Percentiles rank a stretch among this genome's conserved stretches.
Evolutionary conservation across 2,329 filamentous ascomycete species (phyloP).

Genomic region (Thyridium curvatum): DNA sequence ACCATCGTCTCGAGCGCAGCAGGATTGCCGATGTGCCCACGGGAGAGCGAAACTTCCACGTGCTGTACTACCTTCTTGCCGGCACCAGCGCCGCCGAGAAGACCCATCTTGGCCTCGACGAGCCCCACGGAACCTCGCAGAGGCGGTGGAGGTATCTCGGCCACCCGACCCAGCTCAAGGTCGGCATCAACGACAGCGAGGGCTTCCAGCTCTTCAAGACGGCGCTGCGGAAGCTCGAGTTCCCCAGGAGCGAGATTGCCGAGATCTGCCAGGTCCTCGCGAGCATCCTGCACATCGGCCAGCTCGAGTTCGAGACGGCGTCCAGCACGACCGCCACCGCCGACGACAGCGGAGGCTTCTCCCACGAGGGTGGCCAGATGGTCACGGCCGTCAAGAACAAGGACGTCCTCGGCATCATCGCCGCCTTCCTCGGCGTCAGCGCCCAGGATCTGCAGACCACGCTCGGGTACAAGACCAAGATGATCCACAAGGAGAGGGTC

Average conservation of each 20-base stretch:
- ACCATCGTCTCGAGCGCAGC: constrained; percentile 88
- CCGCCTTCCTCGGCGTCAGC: constrained; percentile 88
- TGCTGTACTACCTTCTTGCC: constrained; percentile 89
- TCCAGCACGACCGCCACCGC: constrained; percentile 71
- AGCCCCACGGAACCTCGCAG: constrained; percentile 40
- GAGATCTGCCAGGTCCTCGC: constrained; percentile 95
- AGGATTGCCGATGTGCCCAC: constrained; percentile 88
- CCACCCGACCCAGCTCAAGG: constrained; percentile 92
- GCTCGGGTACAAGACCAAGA: constrained; percentile 93
- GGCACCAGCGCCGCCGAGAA: constrained; percentile 90
- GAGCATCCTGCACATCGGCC: constrained; percentile 92
- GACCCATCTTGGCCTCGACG: constrained; percentile 65
- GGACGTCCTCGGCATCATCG: constrained; percentile 77
- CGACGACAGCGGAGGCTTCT: constrained; percentile 94
- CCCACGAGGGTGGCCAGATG: constrained; percentile 84
- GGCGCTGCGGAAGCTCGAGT: constrained; percentile 87
- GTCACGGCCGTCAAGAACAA: constrained; percentile 90
- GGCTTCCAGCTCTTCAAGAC: constrained; percentile 98
- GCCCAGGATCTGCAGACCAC: constrained; percentile 78
- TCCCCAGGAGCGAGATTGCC: constrained; percentile 86
- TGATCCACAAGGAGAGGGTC: constrained; percentile 91
- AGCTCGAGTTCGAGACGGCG: constrained; percentile 85
- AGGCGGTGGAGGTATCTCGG: constrained; percentile 95
- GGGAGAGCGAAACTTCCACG: constrained; percentile 92
- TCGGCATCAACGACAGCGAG: constrained; percentile 92